phyloP scores from a whole-genome alignment of 169 alveolate species.

The Sarcocystis neurona region DNA sequence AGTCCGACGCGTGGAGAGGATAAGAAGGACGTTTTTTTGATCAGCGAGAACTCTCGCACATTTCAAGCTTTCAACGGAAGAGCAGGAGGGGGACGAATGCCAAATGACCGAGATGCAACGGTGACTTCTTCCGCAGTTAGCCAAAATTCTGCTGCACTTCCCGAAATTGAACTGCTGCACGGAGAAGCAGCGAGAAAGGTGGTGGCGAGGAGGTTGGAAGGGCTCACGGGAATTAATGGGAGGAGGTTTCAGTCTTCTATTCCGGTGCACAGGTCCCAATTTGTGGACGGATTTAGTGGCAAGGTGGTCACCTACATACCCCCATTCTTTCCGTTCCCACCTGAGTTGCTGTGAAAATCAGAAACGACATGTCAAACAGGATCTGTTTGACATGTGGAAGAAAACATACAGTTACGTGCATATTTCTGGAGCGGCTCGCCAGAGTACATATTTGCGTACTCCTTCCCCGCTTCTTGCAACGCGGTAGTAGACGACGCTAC shows the following conservation, averaged over 20 bases:
- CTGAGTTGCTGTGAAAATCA: neutral
- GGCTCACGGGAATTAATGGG: slow-evolving; percentile 9
- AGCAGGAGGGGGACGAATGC: too few relatives aligned
- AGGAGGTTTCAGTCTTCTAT: slow-evolving; percentile 13
- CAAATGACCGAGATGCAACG: too few relatives aligned
- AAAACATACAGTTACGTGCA: neutral
- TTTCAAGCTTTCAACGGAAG: too few relatives aligned
- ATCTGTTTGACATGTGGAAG: neutral
- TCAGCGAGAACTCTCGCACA: too few relatives aligned
- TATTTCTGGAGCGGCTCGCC: neutral
- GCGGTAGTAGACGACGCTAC: neutral
- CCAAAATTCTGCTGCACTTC: too few relatives aligned
- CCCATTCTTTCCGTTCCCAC: slow-evolving; percentile 21
- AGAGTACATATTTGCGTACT: neutral
- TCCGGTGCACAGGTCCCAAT: slow-evolving; percentile 25
- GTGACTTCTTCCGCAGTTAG: too few relatives aligned
- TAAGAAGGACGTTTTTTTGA: too few relatives aligned
- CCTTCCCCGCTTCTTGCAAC: neutral
- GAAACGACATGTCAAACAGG: neutral
- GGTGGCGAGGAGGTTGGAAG: neutral
- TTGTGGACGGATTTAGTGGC: slow-evolving; percentile 29
- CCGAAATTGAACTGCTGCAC: too few relatives aligned
- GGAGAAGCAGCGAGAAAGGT: too few relatives aligned
- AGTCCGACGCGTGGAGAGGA: too few relatives aligned
- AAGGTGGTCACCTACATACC: slow-evolving; percentile 15